Percentiles rank a stretch among this genome's conserved stretches.
These are phyloP conservation scores for Patellifolia procumbens DNA, from an alignment of 179 eudicot species.

Conservation along the genomic window DNA sequence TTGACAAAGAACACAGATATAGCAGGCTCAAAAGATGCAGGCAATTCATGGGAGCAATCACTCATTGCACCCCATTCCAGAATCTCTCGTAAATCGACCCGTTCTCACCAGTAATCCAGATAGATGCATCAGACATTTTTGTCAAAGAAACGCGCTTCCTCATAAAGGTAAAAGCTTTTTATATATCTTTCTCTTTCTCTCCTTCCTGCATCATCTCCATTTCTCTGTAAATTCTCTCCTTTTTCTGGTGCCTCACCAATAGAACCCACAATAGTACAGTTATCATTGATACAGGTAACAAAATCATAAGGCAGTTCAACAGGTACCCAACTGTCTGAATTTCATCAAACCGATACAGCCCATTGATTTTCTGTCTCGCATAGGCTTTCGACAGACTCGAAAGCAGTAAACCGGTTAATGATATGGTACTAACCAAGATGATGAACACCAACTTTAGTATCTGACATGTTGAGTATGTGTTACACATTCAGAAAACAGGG, in stretches of 20 bases:
- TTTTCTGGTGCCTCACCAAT: constrained; percentile 31
- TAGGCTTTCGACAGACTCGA: constrained; percentile 35
- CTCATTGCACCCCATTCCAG: constrained; percentile 96
- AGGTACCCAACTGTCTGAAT: constrained; percentile 71
- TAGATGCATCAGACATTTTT: constrained; percentile 70
- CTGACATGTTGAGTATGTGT: constrained; percentile 26
- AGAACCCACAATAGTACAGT: constrained; percentile 62
- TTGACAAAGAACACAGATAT: constrained; percentile 65
- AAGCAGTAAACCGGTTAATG: constrained; percentile 22
- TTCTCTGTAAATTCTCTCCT: constrained; percentile 9
- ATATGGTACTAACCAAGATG: constrained; percentile 28
- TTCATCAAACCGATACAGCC: constrained; percentile 60
- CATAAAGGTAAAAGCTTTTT: constrained; percentile 41
- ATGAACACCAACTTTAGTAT: constrained; percentile 19
- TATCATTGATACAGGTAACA: constrained; percentile 56
- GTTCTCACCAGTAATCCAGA: constrained; percentile 78
- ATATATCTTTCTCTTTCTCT: constrained; percentile 27
- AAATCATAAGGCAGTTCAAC: constrained; percentile 70
- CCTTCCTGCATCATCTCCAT: constrained; percentile 16
- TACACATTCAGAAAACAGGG: not conserved
- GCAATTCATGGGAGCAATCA: constrained; percentile 86
- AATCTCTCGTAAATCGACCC: constrained; percentile 85
- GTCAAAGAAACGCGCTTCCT: constrained; percentile 67
- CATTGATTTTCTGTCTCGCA: constrained; percentile 44
- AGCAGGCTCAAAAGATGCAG: constrained; percentile 52